These are phyloP conservation scores for Dactylellina sp. DNA, from an alignment of 2,329 filamentous ascomycete species.

Conservation along the genomic window DNA sequence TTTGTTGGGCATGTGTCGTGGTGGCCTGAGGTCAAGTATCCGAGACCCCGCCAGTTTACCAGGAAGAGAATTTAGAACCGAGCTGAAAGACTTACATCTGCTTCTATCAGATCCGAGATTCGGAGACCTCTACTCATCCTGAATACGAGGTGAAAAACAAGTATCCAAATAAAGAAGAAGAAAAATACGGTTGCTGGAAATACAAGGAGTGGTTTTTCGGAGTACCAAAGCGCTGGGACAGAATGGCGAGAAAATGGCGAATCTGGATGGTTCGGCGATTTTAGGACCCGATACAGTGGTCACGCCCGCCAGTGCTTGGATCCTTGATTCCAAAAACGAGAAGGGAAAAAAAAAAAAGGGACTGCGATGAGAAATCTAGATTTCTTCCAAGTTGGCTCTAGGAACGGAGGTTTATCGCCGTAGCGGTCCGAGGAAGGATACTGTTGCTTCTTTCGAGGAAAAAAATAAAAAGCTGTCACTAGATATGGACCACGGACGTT, in stretches of 20 bases:
- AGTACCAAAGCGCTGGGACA: slow-evolving; percentile 45
- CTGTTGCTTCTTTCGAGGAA: background rate
- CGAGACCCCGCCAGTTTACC: slow-evolving; percentile 7
- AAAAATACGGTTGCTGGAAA: background rate
- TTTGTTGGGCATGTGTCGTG: background rate
- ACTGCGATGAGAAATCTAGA: background rate
- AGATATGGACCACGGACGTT: slow-evolving; percentile 30
- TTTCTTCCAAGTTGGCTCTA: slow-evolving; percentile 3
- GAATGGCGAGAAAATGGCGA: slow-evolving; percentile 48
- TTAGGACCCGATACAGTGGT: slow-evolving; percentile 55
- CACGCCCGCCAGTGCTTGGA: slow-evolving; percentile 46
- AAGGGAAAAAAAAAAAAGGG: background rate
- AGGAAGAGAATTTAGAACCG: slow-evolving; percentile 1
- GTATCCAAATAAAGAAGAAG: background rate
- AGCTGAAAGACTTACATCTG: slow-evolving; percentile 38
- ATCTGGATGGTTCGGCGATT: slow-evolving; percentile 56
- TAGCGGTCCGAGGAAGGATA: slow-evolving; percentile 15
- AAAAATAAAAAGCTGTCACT: slow-evolving; percentile 13
- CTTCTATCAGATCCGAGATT: slow-evolving; percentile 47
- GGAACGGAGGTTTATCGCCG: background rate
- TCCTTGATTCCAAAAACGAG: slow-evolving; percentile 32
- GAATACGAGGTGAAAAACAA: background rate
- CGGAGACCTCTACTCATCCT: slow-evolving; percentile 50
- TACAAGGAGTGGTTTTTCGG: slow-evolving; percentile 26
- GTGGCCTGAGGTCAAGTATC: slow-evolving; percentile 28